Percentiles rank a stretch among this genome's conserved stretches.
These are phyloP conservation scores for Didymella keratinophila DNA, from an alignment of 2,329 filamentous ascomycete genomes.

Conservation along the genomic window DNA sequence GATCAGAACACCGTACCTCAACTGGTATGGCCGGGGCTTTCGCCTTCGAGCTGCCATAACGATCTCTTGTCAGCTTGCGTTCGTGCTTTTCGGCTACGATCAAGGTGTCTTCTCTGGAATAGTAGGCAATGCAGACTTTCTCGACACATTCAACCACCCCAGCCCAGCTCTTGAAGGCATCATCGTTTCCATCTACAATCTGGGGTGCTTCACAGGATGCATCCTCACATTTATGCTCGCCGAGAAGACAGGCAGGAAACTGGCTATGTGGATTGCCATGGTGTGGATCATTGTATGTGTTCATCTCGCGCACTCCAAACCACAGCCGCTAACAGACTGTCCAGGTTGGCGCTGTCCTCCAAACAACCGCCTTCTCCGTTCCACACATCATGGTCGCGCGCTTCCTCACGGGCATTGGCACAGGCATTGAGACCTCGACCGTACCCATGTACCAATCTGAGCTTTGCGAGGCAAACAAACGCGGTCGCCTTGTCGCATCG, in stretches of 20 bases:
- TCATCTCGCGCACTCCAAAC: no score
- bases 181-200: conserved; percentile 54
- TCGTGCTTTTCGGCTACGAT: conserved; percentile 48
- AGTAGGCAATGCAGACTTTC: conserved; percentile 52
- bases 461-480: conserved; percentile 61
- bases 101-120: conserved; percentile 53
- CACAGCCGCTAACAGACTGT: neutral
- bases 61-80: conserved; percentile 42
- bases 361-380: conserved; percentile 44
- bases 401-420: conserved; percentile 61
- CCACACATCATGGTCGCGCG: conserved; percentile 61
- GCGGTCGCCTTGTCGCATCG: conserved; percentile 67
- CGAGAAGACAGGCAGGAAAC: conserved; percentile 47
- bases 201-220: conserved; percentile 51
- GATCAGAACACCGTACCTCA: conserved; percentile 35
- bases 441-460: conserved; percentile 63
- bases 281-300: conserved; percentile 48
- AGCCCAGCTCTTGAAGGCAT: conserved; percentile 52
- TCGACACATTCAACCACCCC: conserved; percentile 52
- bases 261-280: conserved; percentile 55
- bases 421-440: conserved; percentile 63
- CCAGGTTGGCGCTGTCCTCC: conserved; percentile 50
- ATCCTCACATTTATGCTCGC: conserved; percentile 50
- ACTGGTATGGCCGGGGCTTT: conserved; percentile 40
- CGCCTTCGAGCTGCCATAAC: conserved; percentile 41